Conservation (phyloP, 768 basidiomycete species). For the Trametes cingulata region DNA sequence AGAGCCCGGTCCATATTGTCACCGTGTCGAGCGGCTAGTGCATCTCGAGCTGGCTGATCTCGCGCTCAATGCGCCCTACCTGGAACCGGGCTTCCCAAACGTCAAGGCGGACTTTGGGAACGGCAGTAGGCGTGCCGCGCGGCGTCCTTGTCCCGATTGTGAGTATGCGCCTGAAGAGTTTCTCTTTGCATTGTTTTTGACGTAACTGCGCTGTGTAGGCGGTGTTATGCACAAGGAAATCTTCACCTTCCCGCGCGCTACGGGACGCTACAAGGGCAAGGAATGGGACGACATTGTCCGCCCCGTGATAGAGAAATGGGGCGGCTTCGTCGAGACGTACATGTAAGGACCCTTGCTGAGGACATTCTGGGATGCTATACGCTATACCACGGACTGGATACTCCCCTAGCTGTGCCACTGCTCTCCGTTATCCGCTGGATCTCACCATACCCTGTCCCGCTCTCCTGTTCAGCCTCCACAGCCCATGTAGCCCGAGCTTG, state of each 20-base stretch:
- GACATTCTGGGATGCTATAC: background rate
- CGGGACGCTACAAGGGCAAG: slow-evolving; percentile 55
- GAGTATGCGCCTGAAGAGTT: slow-evolving; percentile 26
- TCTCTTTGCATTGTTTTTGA: slow-evolving; percentile 2
- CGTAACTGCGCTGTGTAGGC: slow-evolving; percentile 37
- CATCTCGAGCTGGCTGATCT: slow-evolving; percentile 82
- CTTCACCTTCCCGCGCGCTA: slow-evolving; percentile 66
- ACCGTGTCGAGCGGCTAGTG: slow-evolving; percentile 75
- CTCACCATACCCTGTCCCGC: background rate
- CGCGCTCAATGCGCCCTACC: slow-evolving; percentile 56
- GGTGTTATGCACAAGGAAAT: slow-evolving; percentile 73
- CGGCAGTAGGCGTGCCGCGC: slow-evolving; percentile 1
- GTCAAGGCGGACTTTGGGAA: slow-evolving; percentile 24
- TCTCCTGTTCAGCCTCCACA: background rate
- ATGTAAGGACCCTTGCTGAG: background rate
- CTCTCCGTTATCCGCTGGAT: background rate
- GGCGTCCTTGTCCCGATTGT: slow-evolving; percentile 48
- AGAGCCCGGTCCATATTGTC: slow-evolving; percentile 61
- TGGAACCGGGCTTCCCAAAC: slow-evolving; percentile 50
- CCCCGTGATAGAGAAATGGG: slow-evolving; percentile 80
- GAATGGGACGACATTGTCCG: slow-evolving; percentile 78
- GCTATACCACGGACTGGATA: slow-evolving; percentile 1
- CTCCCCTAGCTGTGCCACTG: background rate
- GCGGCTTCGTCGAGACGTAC: slow-evolving; percentile 51
- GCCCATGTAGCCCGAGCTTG: background rate